These are phyloP conservation scores for Russula abietina DNA, from an alignment of 768 basidiomycete species.

Conservation along the genomic window DNA sequence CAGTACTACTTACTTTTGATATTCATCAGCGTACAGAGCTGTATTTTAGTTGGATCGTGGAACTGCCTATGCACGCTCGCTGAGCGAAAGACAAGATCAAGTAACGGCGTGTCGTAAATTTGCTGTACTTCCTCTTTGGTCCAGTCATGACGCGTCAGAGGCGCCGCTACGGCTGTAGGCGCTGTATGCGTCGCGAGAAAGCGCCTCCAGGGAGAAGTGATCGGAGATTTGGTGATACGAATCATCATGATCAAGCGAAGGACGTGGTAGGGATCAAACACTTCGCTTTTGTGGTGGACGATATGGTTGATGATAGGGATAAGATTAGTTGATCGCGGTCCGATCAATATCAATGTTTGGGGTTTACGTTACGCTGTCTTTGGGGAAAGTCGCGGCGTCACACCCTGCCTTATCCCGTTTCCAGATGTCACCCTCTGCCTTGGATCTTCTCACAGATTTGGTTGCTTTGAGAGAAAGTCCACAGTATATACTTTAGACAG, in stretches of 20 bases:
- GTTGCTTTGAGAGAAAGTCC: no score
- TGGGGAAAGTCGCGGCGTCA: no score
- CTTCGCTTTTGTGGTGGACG: background rate
- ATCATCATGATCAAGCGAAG: conserved; percentile 34
- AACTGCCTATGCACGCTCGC: conserved; percentile 78
- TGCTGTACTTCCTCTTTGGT: conserved; percentile 70
- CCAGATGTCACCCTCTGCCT: no score
- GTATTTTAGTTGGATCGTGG: conserved; percentile 86
- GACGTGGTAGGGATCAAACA: background rate
- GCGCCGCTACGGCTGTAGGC: conserved; percentile 18
- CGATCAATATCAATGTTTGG: no score
- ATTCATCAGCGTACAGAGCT: conserved; percentile 96
- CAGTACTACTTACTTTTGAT: conserved; percentile 78
- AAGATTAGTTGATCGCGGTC: no score
- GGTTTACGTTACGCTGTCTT: no score
- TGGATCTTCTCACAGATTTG: no score
- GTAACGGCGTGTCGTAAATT: conserved; percentile 79
- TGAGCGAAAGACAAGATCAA: conserved; percentile 85
- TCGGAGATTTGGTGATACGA: conserved; percentile 28
- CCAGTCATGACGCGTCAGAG: conserved; percentile 59
- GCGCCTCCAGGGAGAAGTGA: conserved; percentile 34
- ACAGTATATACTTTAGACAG: no score
- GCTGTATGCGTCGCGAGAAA: conserved; percentile 60
- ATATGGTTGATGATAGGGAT: background rate
- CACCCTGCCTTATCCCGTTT: no score